Conservation (phyloP, 768 basidiomycete species). For the Kwoniella shandongensis region DNA sequence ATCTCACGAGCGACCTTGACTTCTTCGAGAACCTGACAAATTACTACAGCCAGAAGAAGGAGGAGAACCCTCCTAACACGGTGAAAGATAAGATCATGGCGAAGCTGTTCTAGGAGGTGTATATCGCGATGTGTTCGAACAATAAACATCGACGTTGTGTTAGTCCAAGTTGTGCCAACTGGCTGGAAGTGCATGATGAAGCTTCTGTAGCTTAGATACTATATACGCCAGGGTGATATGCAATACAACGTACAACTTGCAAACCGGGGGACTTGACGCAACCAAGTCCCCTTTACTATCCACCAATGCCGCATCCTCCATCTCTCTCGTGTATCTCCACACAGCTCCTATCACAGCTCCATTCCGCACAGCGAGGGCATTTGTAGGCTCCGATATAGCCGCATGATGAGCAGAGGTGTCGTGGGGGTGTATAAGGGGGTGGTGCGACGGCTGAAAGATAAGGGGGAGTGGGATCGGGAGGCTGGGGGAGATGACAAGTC, state of each 20-base stretch:
- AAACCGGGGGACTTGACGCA: no score
- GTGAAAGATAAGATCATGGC: constrained; percentile 31
- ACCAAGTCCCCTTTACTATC: no score
- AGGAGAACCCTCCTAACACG: constrained; percentile 10
- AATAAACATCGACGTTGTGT: no score
- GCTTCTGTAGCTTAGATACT: no score
- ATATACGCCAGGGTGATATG: no score
- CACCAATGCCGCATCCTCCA: constrained; percentile 49
- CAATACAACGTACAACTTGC: no score
- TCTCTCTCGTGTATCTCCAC: constrained; percentile 44
- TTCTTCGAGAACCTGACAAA: constrained; percentile 25
- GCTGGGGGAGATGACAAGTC: constrained; percentile 11
- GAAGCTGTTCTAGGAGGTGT: constrained; percentile 17
- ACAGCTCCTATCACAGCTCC: constrained; percentile 42
- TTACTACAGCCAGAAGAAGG: constrained; percentile 25
- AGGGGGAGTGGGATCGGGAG: constrained; percentile 29
- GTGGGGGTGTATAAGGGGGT: constrained; percentile 30
- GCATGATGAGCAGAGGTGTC: constrained; percentile 48
- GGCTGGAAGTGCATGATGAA: no score
- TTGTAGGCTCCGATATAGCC: constrained; percentile 47
- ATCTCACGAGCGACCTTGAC: constrained; percentile 21
- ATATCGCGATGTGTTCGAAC: no score
- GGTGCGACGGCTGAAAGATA: constrained; percentile 32
- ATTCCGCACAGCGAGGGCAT: constrained; percentile 47
- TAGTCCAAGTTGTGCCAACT: no score